Evolutionary conservation across 1,284 basidiomycete genomes (phyloP), one percentile per base, ranked within the genome.

Genomic region (Pseudozyma flocculosa): DNA sequence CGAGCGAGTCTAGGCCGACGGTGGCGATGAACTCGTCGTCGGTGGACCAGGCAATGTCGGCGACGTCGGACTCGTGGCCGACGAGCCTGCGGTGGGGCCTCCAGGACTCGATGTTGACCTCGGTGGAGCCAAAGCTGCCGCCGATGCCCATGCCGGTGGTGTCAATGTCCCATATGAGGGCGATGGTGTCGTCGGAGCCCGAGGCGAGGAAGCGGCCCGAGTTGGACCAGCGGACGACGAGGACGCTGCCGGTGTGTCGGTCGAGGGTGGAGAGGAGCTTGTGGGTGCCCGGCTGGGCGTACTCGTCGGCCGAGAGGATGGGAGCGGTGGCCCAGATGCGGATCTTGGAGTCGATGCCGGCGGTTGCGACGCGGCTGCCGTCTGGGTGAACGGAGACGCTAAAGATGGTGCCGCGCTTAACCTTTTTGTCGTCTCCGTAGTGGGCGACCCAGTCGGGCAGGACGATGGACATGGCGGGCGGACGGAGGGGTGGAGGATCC

Each of bases 101-200:
- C 94, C 94, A 98, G 32, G 88, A 90, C 79, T 98, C 95, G n/a
- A 96, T 85, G 45, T 73, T 70, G 45, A 61, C 57, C 43, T 76
- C 74, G 34, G 58, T 62, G 2, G 69, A 70, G 21, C 74, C 73
- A 38, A 76, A 75, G 43, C 64, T 62, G 24, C 54, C 54, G 30
- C 64, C 65, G 24, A 41, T 43, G 7, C 65, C 57, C 45, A 61
- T 53, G 18, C 68, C 69, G 30, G 68, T 54, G 5, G 59, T 60
- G 47, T 98, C 93, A 39, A 94, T 84, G 73, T 94, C 91, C 94
- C 94, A 99, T 47, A 99, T 87, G 85, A 98, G 89, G 22, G 94
- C 86, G 64, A 95, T 88, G 65, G 87, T 86, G 78, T 99, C 94
- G 79, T 98, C 94, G 52, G 92, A 93, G 17, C 95, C 94, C 71